These are phyloP conservation scores for Cenococcum geophilum DNA, from an alignment of 495 filamentous ascomycete species.

Conservation along the genomic window DNA sequence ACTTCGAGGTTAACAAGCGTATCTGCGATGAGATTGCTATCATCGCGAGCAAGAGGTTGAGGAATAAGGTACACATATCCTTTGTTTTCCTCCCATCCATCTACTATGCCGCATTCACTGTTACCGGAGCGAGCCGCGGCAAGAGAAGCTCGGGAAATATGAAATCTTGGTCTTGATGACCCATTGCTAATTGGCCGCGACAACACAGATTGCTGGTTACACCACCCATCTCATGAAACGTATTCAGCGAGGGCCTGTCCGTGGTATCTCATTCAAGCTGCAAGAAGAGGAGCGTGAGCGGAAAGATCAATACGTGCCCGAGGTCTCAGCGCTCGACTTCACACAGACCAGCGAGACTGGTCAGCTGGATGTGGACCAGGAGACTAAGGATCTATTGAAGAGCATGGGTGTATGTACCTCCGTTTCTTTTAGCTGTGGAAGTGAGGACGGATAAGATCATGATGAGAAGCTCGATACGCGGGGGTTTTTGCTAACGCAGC, in stretches of 20 bases:
- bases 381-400: constrained; percentile 99
- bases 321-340: constrained; percentile 97
- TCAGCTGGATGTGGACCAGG: constrained; percentile 86
- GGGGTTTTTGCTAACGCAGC: constrained; percentile 6
- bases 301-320: constrained; percentile 99
- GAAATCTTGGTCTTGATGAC: not conserved
- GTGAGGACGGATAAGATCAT: too few relatives aligned
- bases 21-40: constrained; percentile 99
- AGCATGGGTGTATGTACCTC: constrained; percentile 78
- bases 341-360: constrained; percentile 83
- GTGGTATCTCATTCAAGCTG: constrained; percentile 99
- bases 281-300: constrained; percentile 99
- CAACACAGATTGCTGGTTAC: constrained; percentile 84
- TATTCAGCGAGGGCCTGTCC: constrained; percentile 97
- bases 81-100: too few relatives aligned
- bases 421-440: not conserved
- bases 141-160: too few relatives aligned
- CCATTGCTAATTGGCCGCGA: constrained; percentile 5
- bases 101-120: too few relatives aligned
- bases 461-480: not conserved
- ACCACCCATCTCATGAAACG: constrained; percentile 95
- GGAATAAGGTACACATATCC: constrained; percentile 8
- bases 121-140: too few relatives aligned
- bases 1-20: constrained; percentile 99
- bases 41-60: constrained; percentile 92